A percentile compares a stretch with the other conserved stretches of the same genome.
phyloP scores from a whole-genome alignment of 225 moss, liverwort and hornwort species.

The Takakia lepidozioides region DNA sequence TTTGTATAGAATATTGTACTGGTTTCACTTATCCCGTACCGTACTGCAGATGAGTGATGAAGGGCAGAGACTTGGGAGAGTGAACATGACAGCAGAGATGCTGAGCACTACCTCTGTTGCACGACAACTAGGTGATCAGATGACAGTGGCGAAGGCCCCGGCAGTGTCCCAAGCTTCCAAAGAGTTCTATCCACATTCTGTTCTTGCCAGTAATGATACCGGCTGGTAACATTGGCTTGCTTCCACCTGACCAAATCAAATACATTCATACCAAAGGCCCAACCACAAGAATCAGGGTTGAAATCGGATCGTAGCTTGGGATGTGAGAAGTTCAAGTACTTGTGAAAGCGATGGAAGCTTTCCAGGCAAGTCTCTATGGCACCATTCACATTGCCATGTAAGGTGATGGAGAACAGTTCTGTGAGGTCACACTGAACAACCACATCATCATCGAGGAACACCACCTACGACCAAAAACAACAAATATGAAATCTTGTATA shows the following conservation, averaged over 20 bases:
- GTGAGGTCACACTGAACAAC: slow-evolving; percentile 44
- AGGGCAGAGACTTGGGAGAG: not conserved
- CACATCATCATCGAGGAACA: slow-evolving; percentile 53
- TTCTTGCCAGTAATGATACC: slow-evolving; percentile 60
- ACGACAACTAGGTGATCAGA: slow-evolving; percentile 48
- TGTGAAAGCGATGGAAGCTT: slow-evolving; percentile 49
- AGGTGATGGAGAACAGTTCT: slow-evolving; percentile 29
- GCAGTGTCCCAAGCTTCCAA: slow-evolving; percentile 55
- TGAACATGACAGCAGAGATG: slow-evolving; percentile 7
- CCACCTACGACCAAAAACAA: slow-evolving; percentile 12
- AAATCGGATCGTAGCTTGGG: slow-evolving; percentile 33
- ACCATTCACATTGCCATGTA: slow-evolving; percentile 44
- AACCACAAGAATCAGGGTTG: slow-evolving; percentile 43
- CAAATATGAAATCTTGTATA: too few relatives aligned
- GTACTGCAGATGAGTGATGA: not conserved
- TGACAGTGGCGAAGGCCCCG: slow-evolving; percentile 59
- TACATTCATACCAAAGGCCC: slow-evolving; percentile 59
- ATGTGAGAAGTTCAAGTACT: slow-evolving; percentile 49
- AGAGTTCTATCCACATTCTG: slow-evolving; percentile 46
- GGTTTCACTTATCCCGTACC: slow-evolving; percentile 12
- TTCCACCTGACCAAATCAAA: slow-evolving; percentile 42
- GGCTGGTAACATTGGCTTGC: slow-evolving; percentile 25
- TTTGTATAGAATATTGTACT: too few relatives aligned
- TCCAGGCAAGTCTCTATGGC: slow-evolving; percentile 49
- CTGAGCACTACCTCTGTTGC: slow-evolving; percentile 6